Evolutionary conservation across 2,329 filamentous ascomycete genomes (phyloP).

Genomic region (Aspergillus arachidicola): DNA sequence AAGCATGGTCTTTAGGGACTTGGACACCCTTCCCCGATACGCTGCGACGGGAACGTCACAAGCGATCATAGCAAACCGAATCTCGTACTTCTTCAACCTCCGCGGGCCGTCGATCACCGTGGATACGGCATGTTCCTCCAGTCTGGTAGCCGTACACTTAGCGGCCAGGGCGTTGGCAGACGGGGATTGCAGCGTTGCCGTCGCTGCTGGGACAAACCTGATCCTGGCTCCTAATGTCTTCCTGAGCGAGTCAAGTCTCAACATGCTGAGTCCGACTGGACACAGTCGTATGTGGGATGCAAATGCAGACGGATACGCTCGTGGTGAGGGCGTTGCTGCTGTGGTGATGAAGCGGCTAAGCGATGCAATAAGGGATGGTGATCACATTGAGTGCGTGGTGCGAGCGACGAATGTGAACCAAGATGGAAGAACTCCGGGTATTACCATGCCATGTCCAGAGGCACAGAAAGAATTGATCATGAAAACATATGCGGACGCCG

Average conservation of each 20-base stretch:
- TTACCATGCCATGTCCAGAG: constrained; percentile 37
- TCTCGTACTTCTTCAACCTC: too few species aligned
- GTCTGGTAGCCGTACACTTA: too few species aligned
- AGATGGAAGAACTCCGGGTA: constrained; percentile 39
- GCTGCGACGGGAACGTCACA: too few species aligned
- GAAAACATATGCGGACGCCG: constrained; percentile 41
- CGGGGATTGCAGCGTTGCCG: too few species aligned
- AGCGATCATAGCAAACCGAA: too few species aligned
- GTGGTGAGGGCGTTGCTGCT: constrained; percentile 56
- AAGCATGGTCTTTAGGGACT: constrained; percentile 53
- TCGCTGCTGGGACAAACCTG: too few species aligned
- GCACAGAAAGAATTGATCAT: constrained; percentile 47
- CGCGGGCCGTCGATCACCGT: too few species aligned
- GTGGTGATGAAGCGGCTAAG: constrained; percentile 56
- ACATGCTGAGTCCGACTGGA: too few species aligned
- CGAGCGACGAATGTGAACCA: constrained; percentile 39
- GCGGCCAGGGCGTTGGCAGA: too few species aligned
- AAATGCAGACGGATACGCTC: constrained; percentile 53
- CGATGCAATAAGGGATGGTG: constrained; percentile 51
- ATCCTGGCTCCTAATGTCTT: too few species aligned
- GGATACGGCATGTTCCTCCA: too few species aligned
- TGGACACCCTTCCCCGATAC: constrained; percentile 52
- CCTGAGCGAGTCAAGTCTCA: too few species aligned
- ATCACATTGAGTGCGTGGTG: constrained; percentile 47
- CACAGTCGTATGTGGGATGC: constrained; percentile 22